Evolutionary conservation across 106 monocot genomes (phyloP), one percentile per base, ranked within the genome.

Genomic region (Platanthera zijinensis): DNA sequence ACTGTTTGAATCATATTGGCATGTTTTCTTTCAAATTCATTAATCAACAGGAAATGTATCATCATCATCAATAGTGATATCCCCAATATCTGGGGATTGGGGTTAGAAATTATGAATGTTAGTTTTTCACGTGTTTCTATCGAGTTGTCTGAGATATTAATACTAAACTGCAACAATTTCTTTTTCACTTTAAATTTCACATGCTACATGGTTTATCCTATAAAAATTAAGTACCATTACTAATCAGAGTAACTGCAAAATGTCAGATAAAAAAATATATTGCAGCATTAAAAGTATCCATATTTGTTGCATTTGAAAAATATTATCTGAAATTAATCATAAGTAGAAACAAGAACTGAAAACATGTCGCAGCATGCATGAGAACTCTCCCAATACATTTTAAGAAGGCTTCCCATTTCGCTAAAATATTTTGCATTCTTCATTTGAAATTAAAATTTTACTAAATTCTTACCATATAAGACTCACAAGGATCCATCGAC

Each of bases 401-500:
- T 50, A 10, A 51, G 48, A 71, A 72, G 51, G 15, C 51, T 51
- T 72, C 21, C 70, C 72, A 72, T 72, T 50, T 50, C 8, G 72
- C 8, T 3, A 51, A 8, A 72, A 46, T 22, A 71, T 71, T 5
- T 72, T 46, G 21, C 3, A 50, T 50, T 70, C 10, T 32, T 74
- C 28, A 10, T 15, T 19, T 57, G 3, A 14, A 68, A 17, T 72
- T 49, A 67, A 12, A 15, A n/a, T 61, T 45, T 30, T 25, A 25
- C 15, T 48, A 74, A 51, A 71, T 14, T 11, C 76, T 77, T 88
- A 99, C 97, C 92, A 94, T 80, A 56, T 90, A 99, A 61, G 97
- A 99, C 7, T 92, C 91, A 62, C 75, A 86, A 14, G 85, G 86
- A 74, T 99, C 97, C 69, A 81, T 48, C 50, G 90, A 69, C 15